These are phyloP conservation scores for Saururus chinensis DNA, from an alignment of 164 flowering plant genomes.

Conservation along the genomic window DNA sequence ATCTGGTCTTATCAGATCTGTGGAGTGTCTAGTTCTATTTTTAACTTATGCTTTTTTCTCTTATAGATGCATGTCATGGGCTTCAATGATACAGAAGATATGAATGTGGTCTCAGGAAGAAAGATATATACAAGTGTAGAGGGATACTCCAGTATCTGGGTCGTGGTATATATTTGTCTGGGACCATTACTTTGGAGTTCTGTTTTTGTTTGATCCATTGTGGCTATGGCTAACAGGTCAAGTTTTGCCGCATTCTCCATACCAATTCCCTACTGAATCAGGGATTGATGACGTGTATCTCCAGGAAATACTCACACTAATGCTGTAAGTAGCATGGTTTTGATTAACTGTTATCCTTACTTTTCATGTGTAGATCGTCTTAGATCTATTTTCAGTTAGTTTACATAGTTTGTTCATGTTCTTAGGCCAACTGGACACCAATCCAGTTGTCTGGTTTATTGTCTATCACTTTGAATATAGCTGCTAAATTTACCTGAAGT, in stretches of 20 bases:
- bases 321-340: conserved; percentile 51
- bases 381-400: too few relatives aligned
- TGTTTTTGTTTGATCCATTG: not conserved
- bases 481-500: too few relatives aligned
- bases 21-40: too few relatives aligned
- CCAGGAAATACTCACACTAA: conserved; percentile 93
- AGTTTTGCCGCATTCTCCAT: conserved; percentile 84
- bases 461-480: too few relatives aligned
- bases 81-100: conserved; percentile 90
- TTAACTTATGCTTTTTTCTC: conserved; percentile 1
- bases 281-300: conserved; percentile 84
- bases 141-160: conserved; percentile 81
- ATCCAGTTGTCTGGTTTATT: too few relatives aligned
- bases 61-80: conserved; percentile 81
- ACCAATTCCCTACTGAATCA: conserved; percentile 83
- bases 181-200: not conserved
- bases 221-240: conserved; percentile 46
- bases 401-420: too few relatives aligned
- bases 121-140: conserved; percentile 64
- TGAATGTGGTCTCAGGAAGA: conserved; percentile 75
- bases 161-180: conserved; percentile 16
- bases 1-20: too few relatives aligned
- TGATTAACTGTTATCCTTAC: too few relatives aligned
- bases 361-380: not conserved
- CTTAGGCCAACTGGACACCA: too few relatives aligned